Evolutionary conservation across 192 early-diverging fungal species (phyloP), one percentile per base, ranked within the genome.

Genomic region (Coemansia sp.): DNA sequence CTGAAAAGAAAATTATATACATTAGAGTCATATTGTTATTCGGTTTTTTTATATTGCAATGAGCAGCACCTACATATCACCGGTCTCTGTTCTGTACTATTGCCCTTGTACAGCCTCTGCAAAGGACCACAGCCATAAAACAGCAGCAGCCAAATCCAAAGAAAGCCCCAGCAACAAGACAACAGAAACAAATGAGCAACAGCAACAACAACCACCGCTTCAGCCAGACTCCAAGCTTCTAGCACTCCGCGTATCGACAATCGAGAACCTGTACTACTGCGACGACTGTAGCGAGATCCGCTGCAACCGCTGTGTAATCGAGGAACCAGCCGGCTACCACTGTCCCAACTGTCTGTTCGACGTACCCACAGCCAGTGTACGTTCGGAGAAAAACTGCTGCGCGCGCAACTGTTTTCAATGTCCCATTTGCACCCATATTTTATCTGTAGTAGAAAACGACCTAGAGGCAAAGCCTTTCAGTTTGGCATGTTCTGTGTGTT

Each of bases 291-390:
- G 89, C 70, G 85, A 89, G 37, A 74, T 95, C 45, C 83, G 91
- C 22, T 98, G 97, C 81, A 84, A 88, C 41, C 85, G 78, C 11
- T 99, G 97, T 72, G 86, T 94, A 3, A 80, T 89, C 63, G 91
- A 93, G 64, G 95, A 97, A 71, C 90, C 94, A 2, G 88, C 91
- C 4, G 92, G 90, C 54, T 96, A 95, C 75, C 97, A 92, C 76
- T 99, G 97, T 68, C 94, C 97, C 12, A 95, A 95, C 70, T 99
- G 97, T 69, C 87, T 97, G 61, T 99, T 99, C 83, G 96, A 99
- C 70, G 95, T 94, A 33, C 95, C 95, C 3, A 92, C 93, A n/a
- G 93, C 96, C 3, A 92, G 92, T 72, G 95, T 96, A n/a, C 94
- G 94, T 70, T 89, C 91, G n/a, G 97, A 98, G 81, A 90, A 92